Evolutionary conservation across 2,329 filamentous ascomycete genomes (phyloP), one percentile per base, ranked within the genome.

Genomic region (Stemphylium vesicarium): DNA sequence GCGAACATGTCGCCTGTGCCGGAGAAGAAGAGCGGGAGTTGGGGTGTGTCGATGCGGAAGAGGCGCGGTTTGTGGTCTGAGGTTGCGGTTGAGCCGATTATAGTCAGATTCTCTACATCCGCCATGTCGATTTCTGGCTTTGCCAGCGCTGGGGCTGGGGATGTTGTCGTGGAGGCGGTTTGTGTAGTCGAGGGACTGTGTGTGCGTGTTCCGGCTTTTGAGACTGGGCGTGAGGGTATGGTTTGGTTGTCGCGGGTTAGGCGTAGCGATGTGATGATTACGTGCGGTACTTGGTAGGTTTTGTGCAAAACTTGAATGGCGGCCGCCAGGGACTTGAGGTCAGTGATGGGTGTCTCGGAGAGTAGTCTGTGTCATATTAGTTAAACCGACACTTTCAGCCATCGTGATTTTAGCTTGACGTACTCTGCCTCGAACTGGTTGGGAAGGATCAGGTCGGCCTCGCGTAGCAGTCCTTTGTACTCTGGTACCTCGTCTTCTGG

Each of bases 1-100:
- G 92, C 94, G 72, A 99, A 98, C 94, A 99, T 97, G 79, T 99
- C 95, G 41, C 95, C 95, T 0, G 96, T 98, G 36, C 95, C 95
- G 66, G 90, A 92, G 78, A 98, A 99, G 81, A 95, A 96, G 77
- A 92, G 91, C 71, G 96, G 90, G 56, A 97, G 88, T 24, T 89
- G 85, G 0, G 94, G 92, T 52, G 97, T 91, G 51, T 90, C 86
- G 68, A 98, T 88, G 68, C 89, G 88, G 81, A 98, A 99, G 47
- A 94, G 83, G n/a, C 95, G 88, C 0, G 94, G 87, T 37, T 81
- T 81, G 61, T 86, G 84, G 49, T 82, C 78, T 1, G 81, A 81
- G 2, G 84, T 87, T 71, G 87, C 88, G 15, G 88, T 92, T 10
- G 90, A 93, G 51, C 92, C 92, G 53, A 96, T 85, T 32, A 95